Base-by-base conservation (phyloP, 768 basidiomycete species). In the Amyloporia xantha region DNA sequence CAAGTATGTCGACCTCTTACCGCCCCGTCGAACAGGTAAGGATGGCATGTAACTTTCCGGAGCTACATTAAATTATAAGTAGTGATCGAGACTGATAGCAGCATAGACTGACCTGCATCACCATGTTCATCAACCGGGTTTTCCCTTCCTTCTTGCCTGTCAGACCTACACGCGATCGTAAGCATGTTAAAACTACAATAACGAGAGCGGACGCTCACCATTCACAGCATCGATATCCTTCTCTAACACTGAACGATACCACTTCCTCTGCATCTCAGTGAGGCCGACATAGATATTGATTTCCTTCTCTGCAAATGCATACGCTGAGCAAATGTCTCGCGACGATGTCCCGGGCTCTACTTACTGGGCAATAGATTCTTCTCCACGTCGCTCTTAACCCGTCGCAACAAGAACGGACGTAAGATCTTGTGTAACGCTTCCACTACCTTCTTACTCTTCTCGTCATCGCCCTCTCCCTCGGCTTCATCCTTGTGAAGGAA, bases 211-310 rank as follows among this genome's bases (percentile, higher is more conserved):
- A 19, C 13, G 64, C 77, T 38, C 50, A 81, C 93, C 93, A 61
- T 97, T 97, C 36, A 99, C 96, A 7, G 95, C 95, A 61, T 98
- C 95, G 48, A 99, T 97, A 63, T 98, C 95, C 70, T 98, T 98
- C 69, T 97, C 93, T 49, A 98, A 67, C 5, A 99, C 86, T 2
- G 83, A 89, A 25, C 91, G 84, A 67, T 99, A 98, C 96, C 95
- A 97, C 62, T 94, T 97, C 24, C 92, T 72, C 64, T 99, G 96
- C 91, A 99, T 93, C 20, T 96, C 93, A 5, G 92, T 87, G 51
- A 98, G 78, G 44, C 94, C 94, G 44, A 99, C 88, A 50, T 98
- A 99, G 38, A 98, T 91, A 60, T 98, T 99, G 65, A 98, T 93
- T 61, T 98, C 96, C 71, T 97, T 98, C 71, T 98, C 88, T 91